Percentiles rank a stretch among this genome's conserved stretches.
Evolutionary conservation across 441 rosid genomes (phyloP).

Genomic region (Geranium incanum): DNA sequence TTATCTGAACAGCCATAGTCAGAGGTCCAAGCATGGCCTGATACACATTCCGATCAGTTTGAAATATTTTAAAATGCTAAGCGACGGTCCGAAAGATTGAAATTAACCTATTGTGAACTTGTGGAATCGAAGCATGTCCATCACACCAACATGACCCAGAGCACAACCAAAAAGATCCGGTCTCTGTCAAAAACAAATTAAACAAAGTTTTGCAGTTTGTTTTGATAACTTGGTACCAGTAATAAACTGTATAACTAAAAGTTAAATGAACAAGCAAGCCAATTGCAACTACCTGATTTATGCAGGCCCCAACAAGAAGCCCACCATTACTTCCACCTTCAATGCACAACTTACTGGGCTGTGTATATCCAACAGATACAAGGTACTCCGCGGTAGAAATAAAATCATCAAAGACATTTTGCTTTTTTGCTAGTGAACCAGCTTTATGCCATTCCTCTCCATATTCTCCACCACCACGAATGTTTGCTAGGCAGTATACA

Average conservation of each 20-base stretch:
- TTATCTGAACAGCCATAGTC: slow-evolving; percentile 87
- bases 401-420: slow-evolving; percentile 91
- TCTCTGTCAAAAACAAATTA: slow-evolving; percentile 41
- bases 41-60: slow-evolving; percentile 15
- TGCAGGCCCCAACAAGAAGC: slow-evolving; percentile 87
- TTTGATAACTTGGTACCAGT: background rate
- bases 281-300: slow-evolving; percentile 55
- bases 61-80: slow-evolving; percentile 3
- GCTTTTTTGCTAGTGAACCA: slow-evolving; percentile 72
- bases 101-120: slow-evolving; percentile 79
- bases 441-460: slow-evolving; percentile 99
- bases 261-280: background rate
- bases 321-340: slow-evolving; percentile 99
- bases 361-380: slow-evolving; percentile 71
- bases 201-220: background rate
- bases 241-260: slow-evolving; percentile 2
- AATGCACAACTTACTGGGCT: slow-evolving; percentile 63
- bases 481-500: slow-evolving; percentile 73
- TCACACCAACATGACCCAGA: slow-evolving; percentile 96
- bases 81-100: background rate
- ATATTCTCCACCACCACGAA: slow-evolving; percentile 96
- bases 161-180: slow-evolving; percentile 98
- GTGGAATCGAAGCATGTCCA: slow-evolving; percentile 99
- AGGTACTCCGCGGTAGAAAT: slow-evolving; percentile 76
- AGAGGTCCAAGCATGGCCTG: slow-evolving; percentile 94